Base-by-base conservation (phyloP, 2,329 filamentous ascomycete species). In the Exophiala dermatitidis region DNA sequence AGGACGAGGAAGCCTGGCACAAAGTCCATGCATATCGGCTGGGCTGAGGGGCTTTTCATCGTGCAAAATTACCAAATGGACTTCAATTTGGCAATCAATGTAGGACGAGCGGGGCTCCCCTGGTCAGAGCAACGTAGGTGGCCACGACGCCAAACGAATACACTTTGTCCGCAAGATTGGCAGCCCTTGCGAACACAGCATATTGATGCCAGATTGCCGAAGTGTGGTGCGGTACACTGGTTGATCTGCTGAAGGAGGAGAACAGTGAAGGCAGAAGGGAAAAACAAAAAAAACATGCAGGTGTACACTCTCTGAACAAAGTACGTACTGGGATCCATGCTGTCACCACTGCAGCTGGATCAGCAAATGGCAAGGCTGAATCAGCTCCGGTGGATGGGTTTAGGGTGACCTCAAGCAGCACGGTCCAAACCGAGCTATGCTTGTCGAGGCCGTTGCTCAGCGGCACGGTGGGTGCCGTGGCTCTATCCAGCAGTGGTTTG, bases 41-140 rank as follows among this genome's bases (percentile, higher is more conserved):
- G 52, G 52, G 46, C 49, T 53, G 50, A 54, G 50, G 42, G 50
- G 42, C 54, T 45, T 40, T 34, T 33, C 45, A 41, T 55, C 53
- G 56, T 52, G 30, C 28, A 48, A 43, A 59, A 57, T 61, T 57
- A 50, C 59, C 56, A 50, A 50, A 52, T 53, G 50, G 54, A 46
- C 26, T 50, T 34, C 50, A 54, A 56, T 57, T 59, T 52, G 59
- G 57, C 48, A 52, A 47, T 43, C 54, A 48, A 44, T 31, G 59
- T 61, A 54, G 49, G 9, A 61, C 59, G 50, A 53, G 59, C 56
- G 59, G 59, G 59, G 56, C 55, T 57, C 52, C 19, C 56, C 58
- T 58, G 52, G 56, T 59, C 56, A 50, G 34, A 37, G 48, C 44
- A 54, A 42, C 51, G 42, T 47, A 56, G 47, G 52, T 54, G 55